phyloP scores from a whole-genome alignment of 768 basidiomycete genomes.

The Pisolithus microcarpus region DNA sequence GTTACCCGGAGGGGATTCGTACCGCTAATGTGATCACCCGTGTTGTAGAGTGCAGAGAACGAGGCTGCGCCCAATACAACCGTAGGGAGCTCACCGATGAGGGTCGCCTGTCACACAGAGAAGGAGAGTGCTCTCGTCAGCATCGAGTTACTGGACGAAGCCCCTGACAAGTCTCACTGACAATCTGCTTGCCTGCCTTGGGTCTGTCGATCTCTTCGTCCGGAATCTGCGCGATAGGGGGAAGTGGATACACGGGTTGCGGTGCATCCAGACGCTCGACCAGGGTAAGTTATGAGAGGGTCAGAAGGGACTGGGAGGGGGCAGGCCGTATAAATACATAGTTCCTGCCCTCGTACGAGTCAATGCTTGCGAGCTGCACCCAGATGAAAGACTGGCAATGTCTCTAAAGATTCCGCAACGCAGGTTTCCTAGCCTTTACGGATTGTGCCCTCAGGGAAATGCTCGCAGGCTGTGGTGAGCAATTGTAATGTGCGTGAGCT shows the following conservation, averaged over 20 bases:
- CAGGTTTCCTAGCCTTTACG: too few relatives aligned
- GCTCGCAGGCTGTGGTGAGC: too few relatives aligned
- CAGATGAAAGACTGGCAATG: too few relatives aligned
- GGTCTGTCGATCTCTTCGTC: conserved; percentile 38
- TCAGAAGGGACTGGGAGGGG: too few relatives aligned
- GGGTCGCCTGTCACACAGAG: conserved; percentile 18
- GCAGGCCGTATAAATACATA: too few relatives aligned
- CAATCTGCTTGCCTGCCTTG: conserved; percentile 26
- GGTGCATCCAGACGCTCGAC: conserved; percentile 35
- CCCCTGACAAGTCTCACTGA: conserved; percentile 14
- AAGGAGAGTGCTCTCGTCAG: conserved; percentile 4
- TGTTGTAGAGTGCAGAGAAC: conserved; percentile 63
- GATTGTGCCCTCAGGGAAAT: too few relatives aligned
- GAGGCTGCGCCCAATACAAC: conserved; percentile 69
- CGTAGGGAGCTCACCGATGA: conserved; percentile 32
- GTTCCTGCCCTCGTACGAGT: too few relatives aligned
- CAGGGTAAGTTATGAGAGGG: conserved; percentile 21
- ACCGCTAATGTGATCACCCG: conserved; percentile 49
- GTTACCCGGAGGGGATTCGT: conserved; percentile 56
- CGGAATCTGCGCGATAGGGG: conserved; percentile 33
- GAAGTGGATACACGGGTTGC: conserved; percentile 35
- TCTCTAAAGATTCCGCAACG: too few relatives aligned
- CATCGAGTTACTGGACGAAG: background rate
- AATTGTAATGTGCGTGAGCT: too few relatives aligned
- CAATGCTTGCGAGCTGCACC: too few relatives aligned